A percentile compares a stretch with the other conserved stretches of the same genome.
Evolutionary conservation across 2,329 filamentous ascomycete genomes (phyloP).

Genomic region (Penicillium sp.): DNA sequence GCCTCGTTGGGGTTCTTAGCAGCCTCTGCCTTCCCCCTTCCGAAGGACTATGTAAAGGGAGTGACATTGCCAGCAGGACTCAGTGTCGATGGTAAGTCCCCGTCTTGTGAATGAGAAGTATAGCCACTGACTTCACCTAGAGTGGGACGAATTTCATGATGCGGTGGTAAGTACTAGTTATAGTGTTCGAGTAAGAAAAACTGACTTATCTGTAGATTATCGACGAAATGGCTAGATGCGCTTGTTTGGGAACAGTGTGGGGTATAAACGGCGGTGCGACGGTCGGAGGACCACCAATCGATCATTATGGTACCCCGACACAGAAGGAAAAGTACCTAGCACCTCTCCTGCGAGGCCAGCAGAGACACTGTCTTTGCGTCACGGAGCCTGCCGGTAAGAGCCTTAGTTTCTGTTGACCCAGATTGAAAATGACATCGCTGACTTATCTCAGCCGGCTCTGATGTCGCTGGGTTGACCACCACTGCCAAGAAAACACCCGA

Average conservation of each 20-base stretch:
- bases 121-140: background rate
- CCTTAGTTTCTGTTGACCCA: no score
- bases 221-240: conserved; percentile 12
- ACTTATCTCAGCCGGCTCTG: conserved; percentile 52
- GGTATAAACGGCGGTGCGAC: conserved; percentile 15
- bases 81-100: background rate
- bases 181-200: no score
- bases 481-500: conserved; percentile 71
- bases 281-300: conserved; percentile 15
- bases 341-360: conserved; percentile 8
- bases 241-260: conserved; percentile 8
- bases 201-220: conserved; percentile 4
- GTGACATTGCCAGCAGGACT: background rate
- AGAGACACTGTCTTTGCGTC: background rate
- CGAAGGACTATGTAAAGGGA: conserved; percentile 5
- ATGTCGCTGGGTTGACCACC: conserved; percentile 73
- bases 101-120: background rate
- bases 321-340: conserved; percentile 17
- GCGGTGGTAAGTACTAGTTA: background rate
- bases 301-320: conserved; percentile 13
- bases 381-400: background rate
- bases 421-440: background rate
- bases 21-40: conserved; percentile 12
- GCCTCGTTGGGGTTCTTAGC: conserved; percentile 13
- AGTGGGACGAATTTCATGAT: background rate